Conservation (phyloP, 1,284 basidiomycete genomes). For the Sphagnurus paluster region DNA sequence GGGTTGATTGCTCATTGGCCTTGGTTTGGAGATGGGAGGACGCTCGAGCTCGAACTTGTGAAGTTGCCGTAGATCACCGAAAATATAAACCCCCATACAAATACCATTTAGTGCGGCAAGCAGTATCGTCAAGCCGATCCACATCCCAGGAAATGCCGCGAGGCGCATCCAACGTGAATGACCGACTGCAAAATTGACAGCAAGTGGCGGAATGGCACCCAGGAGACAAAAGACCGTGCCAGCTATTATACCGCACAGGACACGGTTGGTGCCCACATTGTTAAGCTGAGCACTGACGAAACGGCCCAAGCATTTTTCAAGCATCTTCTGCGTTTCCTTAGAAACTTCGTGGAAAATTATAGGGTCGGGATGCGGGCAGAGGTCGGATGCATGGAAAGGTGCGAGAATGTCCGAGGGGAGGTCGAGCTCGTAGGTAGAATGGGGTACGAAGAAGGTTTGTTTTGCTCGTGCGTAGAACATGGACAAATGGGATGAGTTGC, state of each 20-base stretch:
- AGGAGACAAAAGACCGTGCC: slow-evolving; percentile 47
- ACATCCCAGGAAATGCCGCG: slow-evolving; percentile 64
- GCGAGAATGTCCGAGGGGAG: slow-evolving; percentile 65
- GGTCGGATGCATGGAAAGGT: slow-evolving; percentile 52
- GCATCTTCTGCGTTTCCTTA: slow-evolving; percentile 54
- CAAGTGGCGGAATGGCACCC: slow-evolving; percentile 52
- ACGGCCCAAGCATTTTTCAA: slow-evolving; percentile 61
- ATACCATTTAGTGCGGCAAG: slow-evolving; percentile 67
- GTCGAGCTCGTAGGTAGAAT: slow-evolving; percentile 67
- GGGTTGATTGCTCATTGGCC: slow-evolving; percentile 31
- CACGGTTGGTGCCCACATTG: slow-evolving; percentile 75
- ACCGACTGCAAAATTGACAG: slow-evolving; percentile 44
- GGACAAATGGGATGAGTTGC: slow-evolving; percentile 54
- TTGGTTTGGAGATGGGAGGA: slow-evolving; percentile 57
- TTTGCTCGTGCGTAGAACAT: slow-evolving; percentile 76
- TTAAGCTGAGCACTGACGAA: slow-evolving; percentile 70
- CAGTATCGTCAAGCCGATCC: slow-evolving; percentile 65
- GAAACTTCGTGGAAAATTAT: slow-evolving; percentile 59
- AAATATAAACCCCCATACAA: slow-evolving; percentile 73
- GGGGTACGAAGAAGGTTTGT: slow-evolving; percentile 73
- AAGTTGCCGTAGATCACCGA: slow-evolving; percentile 78
- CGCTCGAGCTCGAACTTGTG: slow-evolving; percentile 73
- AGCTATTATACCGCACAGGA: slow-evolving; percentile 65
- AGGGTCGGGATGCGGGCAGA: slow-evolving; percentile 61
- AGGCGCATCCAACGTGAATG: slow-evolving; percentile 56